Percentiles rank a stretch among this genome's conserved stretches.
phyloP scores from a whole-genome alignment of 352 stramenopile species.

The Ochromonadaceae sp. region DNA sequence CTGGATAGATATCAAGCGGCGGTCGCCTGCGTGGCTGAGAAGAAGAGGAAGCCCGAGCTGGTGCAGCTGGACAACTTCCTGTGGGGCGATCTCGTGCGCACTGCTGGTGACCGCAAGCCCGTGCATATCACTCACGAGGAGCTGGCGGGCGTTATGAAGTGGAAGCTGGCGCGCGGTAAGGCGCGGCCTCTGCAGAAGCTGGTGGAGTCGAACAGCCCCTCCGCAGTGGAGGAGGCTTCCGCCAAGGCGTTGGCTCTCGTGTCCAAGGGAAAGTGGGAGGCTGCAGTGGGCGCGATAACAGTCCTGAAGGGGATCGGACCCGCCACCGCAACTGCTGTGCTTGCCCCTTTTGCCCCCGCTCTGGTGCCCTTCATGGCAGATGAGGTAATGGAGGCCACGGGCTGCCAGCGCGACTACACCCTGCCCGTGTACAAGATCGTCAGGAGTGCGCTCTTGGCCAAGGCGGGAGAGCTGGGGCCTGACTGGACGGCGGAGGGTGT shows the following conservation, averaged over 20 bases:
- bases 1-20: background rate
- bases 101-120: background rate
- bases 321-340: constrained; percentile 19
- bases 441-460: background rate
- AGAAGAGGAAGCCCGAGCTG: background rate
- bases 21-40: background rate
- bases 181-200: constrained; percentile 20
- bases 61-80: background rate
- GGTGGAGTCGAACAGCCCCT: constrained; percentile 9
- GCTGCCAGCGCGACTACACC: constrained; percentile 14
- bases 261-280: background rate
- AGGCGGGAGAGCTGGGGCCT: background rate
- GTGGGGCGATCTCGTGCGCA: background rate
- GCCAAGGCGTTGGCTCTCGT: background rate
- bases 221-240: background rate
- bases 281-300: background rate
- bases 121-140: constrained; percentile 7
- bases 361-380: constrained; percentile 21
- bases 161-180: constrained; percentile 20
- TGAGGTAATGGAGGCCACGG: constrained; percentile 15
- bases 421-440: background rate
- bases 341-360: constrained; percentile 4
- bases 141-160: constrained; percentile 19
- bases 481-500: constrained; percentile 17
- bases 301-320: constrained; percentile 15